Base-by-base conservation (phyloP, 192 early-diverging fungal species). In the Coemansia sp. region DNA sequence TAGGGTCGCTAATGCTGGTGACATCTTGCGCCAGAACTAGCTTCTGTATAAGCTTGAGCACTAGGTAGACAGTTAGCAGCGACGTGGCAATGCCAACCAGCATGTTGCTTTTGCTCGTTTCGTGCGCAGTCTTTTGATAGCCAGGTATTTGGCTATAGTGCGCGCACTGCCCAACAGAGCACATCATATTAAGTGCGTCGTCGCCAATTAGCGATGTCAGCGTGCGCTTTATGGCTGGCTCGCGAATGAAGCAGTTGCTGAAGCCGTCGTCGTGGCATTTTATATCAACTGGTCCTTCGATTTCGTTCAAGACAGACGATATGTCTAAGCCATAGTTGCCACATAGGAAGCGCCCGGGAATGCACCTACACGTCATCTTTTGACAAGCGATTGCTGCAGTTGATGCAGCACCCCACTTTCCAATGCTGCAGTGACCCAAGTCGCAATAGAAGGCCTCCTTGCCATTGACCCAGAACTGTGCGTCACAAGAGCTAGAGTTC, bases 381-480 rank as follows among this genome's bases (percentile, higher is more conserved):
- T 86, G 62, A 71, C 95, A 97, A 61, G 88, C 77, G 75, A 90
- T 84, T 15, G 60, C 75, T n/a, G 78, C 78, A 12, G 78, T 81
- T 2, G 78, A 81, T 4, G 71, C 38, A 10, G 72, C 15, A 1
- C 78, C 78, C 78, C 78, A 81, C 0, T 72, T 81, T 1, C 65
- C 64, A 66, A 93, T 90, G 4, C 70, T 51, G 68, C 95, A 97
- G n/a, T 89, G 82, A 59, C 87, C 82, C 32, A 97, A 72, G 51
- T 90, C 80, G 71, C 95, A 97, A 70, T 89, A 97, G 78, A 97
- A 97, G n/a, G 93, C 92, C 69, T 97, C 93, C 31, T 84, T 83
- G 43, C 90, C 85, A 42, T 87, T 92, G 6, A 91, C 87, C 95
- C 95, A 97, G 68, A 97, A 93, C 82, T 93, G 90, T 15, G 92